Evolutionary conservation across 257 asterid genomes (phyloP).

Genomic region (Cinchona pubescens): DNA sequence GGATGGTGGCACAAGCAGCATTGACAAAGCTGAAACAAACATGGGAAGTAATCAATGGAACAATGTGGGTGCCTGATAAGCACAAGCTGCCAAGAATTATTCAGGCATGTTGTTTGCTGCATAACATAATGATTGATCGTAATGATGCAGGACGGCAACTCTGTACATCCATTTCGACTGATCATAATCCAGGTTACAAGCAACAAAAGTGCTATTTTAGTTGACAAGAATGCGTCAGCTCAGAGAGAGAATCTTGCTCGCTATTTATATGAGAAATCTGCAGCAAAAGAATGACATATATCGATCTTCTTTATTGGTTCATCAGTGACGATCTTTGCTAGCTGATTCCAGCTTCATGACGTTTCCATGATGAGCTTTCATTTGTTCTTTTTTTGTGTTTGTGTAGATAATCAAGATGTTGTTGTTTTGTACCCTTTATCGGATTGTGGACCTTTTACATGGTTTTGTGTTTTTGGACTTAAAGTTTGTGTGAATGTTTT

Average conservation of each 20-base stretch:
- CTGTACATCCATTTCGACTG: neutral
- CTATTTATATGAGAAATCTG: slow-evolving; percentile 18
- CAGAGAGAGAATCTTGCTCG: slow-evolving; percentile 33
- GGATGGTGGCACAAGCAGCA: slow-evolving; percentile 23
- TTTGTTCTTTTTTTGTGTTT: no score
- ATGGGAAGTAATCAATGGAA: slow-evolving; percentile 27
- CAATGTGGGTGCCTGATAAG: slow-evolving; percentile 29
- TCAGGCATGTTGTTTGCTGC: slow-evolving; percentile 27
- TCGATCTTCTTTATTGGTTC: no score
- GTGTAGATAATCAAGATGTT: no score
- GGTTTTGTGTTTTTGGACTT: no score
- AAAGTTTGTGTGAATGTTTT: no score
- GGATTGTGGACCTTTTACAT: no score
- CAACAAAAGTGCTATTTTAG: slow-evolving; percentile 8
- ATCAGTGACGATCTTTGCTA: no score
- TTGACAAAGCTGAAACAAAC: slow-evolving; percentile 27
- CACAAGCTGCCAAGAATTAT: slow-evolving; percentile 27
- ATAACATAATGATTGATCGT: slow-evolving; percentile 27
- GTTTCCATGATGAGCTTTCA: no score
- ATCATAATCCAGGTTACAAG: slow-evolving; percentile 20
- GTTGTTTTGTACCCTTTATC: no score
- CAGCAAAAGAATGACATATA: neutral
- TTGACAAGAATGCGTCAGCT: slow-evolving; percentile 6
- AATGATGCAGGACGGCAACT: slow-evolving; percentile 17
- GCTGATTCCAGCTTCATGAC: no score